Conservation (phyloP, 2,329 filamentous ascomycete genomes). For the Penicillium sp. region DNA sequence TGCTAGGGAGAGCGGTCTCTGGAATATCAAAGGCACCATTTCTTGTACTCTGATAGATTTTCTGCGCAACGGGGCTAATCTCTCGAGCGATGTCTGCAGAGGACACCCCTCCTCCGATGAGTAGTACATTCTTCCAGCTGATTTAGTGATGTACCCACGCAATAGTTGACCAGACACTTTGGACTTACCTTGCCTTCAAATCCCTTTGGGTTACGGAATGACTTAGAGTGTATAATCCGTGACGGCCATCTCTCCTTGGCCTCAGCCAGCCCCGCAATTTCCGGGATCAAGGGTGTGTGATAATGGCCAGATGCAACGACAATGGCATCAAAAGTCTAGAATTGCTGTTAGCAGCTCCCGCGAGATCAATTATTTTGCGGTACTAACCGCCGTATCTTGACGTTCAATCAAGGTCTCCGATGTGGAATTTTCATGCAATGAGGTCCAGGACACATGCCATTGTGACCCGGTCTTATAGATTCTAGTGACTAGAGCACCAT, state of each 20-base stretch:
- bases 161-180: accelerated
- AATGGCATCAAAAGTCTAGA: constrained; percentile 51
- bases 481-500: constrained; percentile 62
- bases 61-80: constrained; percentile 48
- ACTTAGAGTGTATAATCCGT: constrained; percentile 55
- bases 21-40: constrained; percentile 64
- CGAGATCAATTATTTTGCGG: accelerated
- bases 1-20: constrained; percentile 55
- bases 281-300: constrained; percentile 53
- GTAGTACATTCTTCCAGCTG: constrained; percentile 51
- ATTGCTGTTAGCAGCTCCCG: neutral
- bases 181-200: constrained; percentile 56
- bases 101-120: constrained; percentile 60
- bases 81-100: constrained; percentile 58
- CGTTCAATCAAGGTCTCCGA: constrained; percentile 7
- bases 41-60: constrained; percentile 59
- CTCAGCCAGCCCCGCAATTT: constrained; percentile 51
- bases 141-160: neutral
- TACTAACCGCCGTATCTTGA: constrained; percentile 7
- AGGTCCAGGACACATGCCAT: constrained; percentile 58
- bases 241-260: constrained; percentile 51
- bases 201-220: constrained; percentile 49
- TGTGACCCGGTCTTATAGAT: constrained; percentile 48
- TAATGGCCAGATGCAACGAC: constrained; percentile 60
- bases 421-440: constrained; percentile 33